Evolutionary conservation across 768 basidiomycete genomes (phyloP), one percentile per base, ranked within the genome.

Genomic region (Psilocybe cyanescens): DNA sequence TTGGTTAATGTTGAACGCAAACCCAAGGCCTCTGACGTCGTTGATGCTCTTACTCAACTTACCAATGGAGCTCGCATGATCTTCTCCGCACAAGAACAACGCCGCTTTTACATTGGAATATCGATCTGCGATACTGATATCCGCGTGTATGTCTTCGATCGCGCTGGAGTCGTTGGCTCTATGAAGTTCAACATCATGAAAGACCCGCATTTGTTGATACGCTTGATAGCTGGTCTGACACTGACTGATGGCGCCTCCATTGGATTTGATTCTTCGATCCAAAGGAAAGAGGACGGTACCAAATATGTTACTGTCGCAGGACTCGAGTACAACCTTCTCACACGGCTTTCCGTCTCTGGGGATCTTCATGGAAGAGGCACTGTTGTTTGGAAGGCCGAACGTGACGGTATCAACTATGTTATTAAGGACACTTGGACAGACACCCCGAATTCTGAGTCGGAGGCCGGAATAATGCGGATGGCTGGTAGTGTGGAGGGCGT

Each of bases 401-500:
- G 53, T 5, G 17, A 55, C 28, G 55, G 24, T 11, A 19, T 14
- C 1, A 31, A 41, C 29, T 53, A 55, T 24, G 60, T 56, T 4
- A 57, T 61, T 19, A 61, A 61, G 47, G 46, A 55, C 30, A 39
- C 48, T 0, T 61, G 60, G 55, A 48, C 46, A 3, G 55, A 61
- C 39, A 24, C 8, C 0, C 44, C 53, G 4, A 16, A 46, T 6
- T 16, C 17, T 6, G 2, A 49, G 24, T 50, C 46, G 14, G 55
- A 56, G 12, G 50, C 16, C 14, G 47, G 51, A 11, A 44, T 61
- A 9, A 30, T 50, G 47, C 12, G 11, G 3, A 12, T 11, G 9
- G 54, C 47, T 4, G 19, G 4, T 1, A 31, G 33, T 7, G 29
- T 61, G 3, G 60, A 49, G 14, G 60, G 60, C 9, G 37, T 61